Evolutionary conservation across 805 yeast genomes (phyloP), one percentile per base, ranked within the genome.

Genomic region (Nakazawaea sp.): DNA sequence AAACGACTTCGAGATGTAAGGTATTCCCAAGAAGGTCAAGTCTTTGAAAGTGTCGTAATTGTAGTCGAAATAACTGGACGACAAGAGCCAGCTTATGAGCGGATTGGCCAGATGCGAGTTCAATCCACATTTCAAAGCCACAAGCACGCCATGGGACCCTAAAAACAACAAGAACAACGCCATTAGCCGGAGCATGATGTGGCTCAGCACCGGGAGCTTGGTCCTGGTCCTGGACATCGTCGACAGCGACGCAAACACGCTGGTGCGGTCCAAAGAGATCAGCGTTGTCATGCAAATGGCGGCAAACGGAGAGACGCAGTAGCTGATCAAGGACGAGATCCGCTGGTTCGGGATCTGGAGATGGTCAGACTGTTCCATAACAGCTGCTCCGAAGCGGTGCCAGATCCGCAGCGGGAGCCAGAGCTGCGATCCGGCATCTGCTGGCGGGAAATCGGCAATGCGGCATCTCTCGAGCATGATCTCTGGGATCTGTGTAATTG

Each of bases 271-370:
- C 43, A 78, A 56, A 3, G 76, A 46, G 4, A 78, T 57, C 1
- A 81, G 83, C 44, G 77, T 72, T 7, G 70, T 49, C 67, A 77
- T 72, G 52, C 82, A 76, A 20, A 64, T 59, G 18, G 67, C 52
- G 2, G 78, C 72, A 48, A 68, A 74, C 0, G 70, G 68, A 10
- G 75, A 65, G 12, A 69, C 52, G 43, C 74, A 63, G 45, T 71
- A 74, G 18, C 64, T 58, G 34, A 68, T 50, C 70, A 76, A 62
- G 45, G 72, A 62, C 54, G 67, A 52, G 29, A 50, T 40, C 29
- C 59, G 45, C 48, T 67, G 45, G 15, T 46, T 47, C 2, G 53
- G 52, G 8, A 48, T 43, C 11, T 50, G 56, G 6, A 53, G 35
- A 33, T 52, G 59, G 62, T 39, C 35, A 4, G 63, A 50, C 38